Evolutionary conservation across 2,329 filamentous ascomycete species (phyloP), one percentile per base, ranked within the genome.

Genomic region (Monosporascus sp.): DNA sequence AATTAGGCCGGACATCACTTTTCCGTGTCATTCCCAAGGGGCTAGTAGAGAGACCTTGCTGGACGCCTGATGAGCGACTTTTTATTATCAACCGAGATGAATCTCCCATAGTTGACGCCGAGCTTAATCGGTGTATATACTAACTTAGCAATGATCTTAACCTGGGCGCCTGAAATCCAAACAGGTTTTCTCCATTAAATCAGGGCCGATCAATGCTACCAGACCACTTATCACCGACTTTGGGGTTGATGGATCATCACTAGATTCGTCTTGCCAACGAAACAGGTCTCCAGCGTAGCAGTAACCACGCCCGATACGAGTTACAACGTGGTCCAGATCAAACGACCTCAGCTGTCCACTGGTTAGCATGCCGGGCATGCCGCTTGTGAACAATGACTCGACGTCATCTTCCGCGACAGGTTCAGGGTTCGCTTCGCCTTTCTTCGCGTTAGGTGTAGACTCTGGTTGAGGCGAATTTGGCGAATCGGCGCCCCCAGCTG

Each of bases 181-280:
- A 43, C 84, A 80, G 18, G 88, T 72, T 50, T 77, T 72, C 20
- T 69, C 70, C 45, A 82, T 74, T 48, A 86, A 65, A 44, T 86
- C 81, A 1, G 78, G 74, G 0, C 88, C 88, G 45, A 90, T 68
- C 11, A 81, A 80, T 3, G 87, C 85, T 3, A 85, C 80, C 49
- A 91, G 65, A 62, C 91, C 86, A 1, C 83, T 86, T 54, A 91
- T 77, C 37, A 78, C 75, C 0, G 81, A 78, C 64, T 86, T 88
- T 37, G 88, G 68, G 1, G 76, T 76, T 5, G 70, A 68, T 18
- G 73, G 68, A 48, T 84, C 74, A 14, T 70, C 65, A 3, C 87
- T 69, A 37, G 72, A 70, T 47, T 79, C 75, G 1, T 71, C 64
- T 0, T 82, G 73, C 87, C 88, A 91, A 52, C 72, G 67, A 54